These are phyloP conservation scores for Ophiostoma pallidulum DNA, from an alignment of 2,329 filamentous ascomycete genomes.

Conservation along the genomic window DNA sequence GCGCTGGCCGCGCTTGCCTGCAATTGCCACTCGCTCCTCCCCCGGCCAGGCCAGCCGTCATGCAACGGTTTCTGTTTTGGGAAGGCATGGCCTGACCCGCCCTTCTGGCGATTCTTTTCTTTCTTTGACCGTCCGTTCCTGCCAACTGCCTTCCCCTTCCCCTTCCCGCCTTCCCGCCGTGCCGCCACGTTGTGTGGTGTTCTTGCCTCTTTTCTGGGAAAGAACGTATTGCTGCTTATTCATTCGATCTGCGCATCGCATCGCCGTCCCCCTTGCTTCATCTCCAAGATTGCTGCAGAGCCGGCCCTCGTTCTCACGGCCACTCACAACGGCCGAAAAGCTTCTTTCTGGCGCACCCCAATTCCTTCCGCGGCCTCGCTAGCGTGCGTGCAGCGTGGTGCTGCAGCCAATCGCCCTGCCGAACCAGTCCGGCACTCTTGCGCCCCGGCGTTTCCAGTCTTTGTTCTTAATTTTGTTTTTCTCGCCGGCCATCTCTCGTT, in stretches of 20 bases:
- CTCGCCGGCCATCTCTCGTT: neutral
- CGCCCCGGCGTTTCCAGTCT: slow-evolving; percentile 6
- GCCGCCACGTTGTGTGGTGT: neutral
- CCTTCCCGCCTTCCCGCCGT: neutral
- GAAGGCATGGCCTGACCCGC: neutral
- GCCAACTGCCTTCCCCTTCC: neutral
- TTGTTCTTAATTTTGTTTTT: neutral
- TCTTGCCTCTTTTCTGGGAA: neutral
- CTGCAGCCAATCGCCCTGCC: slow-evolving; percentile 2
- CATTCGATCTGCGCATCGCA: neutral
- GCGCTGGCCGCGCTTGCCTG: neutral
- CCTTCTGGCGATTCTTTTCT: neutral
- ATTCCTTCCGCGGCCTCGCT: neutral
- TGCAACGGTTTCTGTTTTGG: slow-evolving; percentile 2
- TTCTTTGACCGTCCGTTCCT: neutral
- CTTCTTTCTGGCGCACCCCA: neutral
- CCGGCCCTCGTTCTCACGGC: too few species aligned
- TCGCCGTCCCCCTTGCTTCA: neutral
- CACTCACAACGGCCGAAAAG: too few species aligned
- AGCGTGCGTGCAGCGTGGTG: neutral
- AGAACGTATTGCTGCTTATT: neutral
- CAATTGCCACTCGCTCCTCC: too few species aligned
- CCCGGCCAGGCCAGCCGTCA: neutral
- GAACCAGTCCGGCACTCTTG: slow-evolving; percentile 3
- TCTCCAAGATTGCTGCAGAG: too few species aligned